phyloP scores from a whole-genome alignment of 2,329 filamentous ascomycete genomes.

The Cryoendolithus antarcticus region DNA sequence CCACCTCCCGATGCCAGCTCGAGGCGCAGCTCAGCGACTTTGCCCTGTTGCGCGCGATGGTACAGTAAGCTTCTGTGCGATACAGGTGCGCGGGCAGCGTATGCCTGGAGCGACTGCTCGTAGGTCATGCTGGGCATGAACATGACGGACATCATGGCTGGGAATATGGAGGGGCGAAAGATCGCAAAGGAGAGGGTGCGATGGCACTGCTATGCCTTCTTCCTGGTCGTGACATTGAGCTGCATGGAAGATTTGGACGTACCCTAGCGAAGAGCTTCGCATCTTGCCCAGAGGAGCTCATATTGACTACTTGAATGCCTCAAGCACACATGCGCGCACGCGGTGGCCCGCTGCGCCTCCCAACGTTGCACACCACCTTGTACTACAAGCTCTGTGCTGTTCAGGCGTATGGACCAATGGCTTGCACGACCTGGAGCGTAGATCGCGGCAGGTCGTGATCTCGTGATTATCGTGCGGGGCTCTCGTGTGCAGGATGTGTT shows the following conservation, averaged over 20 bases:
- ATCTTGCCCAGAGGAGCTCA: conserved; percentile 70
- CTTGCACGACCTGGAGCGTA: background rate
- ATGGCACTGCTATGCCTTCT: no score
- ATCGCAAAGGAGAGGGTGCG: no score
- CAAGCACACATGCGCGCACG: background rate
- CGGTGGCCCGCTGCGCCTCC: no score
- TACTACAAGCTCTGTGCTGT: no score
- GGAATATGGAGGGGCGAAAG: background rate
- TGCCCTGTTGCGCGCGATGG: conserved; percentile 57
- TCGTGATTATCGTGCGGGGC: conserved; percentile 1
- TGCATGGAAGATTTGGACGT: conserved; percentile 29
- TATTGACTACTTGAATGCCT: conserved; percentile 24
- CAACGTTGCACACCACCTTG: no score
- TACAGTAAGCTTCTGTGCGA: conserved; percentile 35
- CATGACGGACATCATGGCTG: conserved; percentile 15
- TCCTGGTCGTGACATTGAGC: no score
- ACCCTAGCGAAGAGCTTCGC: conserved; percentile 99
- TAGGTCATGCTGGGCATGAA: conserved; percentile 25
- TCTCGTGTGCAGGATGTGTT: no score
- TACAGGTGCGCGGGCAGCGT: conserved; percentile 19
- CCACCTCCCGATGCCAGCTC: conserved; percentile 60
- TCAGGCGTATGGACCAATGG: no score
- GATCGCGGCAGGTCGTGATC: conserved; percentile 2
- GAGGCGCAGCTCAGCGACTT: conserved; percentile 90
- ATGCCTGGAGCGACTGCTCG: conserved; percentile 10